Conservation (phyloP, 2,329 filamentous ascomycete species). For the Thelonectria rubi region DNA sequence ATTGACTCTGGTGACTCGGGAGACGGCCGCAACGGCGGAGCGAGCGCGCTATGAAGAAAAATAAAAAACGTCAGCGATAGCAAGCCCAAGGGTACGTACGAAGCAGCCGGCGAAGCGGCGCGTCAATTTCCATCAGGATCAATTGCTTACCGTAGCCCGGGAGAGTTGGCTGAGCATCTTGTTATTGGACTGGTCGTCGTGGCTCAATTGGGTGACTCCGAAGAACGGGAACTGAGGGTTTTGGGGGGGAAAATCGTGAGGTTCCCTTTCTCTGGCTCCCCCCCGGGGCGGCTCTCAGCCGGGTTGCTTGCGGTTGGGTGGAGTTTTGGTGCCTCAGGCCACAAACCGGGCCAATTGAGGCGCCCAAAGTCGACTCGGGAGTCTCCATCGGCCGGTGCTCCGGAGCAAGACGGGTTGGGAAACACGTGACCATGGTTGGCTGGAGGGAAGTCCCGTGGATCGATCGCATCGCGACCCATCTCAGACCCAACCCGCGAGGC, state of each 20-base stretch:
- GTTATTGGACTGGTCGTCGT: constrained; percentile 49
- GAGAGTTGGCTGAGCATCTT: constrained; percentile 67
- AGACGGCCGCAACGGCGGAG: constrained; percentile 59
- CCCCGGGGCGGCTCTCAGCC: constrained; percentile 37
- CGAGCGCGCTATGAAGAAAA: constrained; percentile 58
- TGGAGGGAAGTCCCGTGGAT: not conserved
- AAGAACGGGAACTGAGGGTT: constrained; percentile 50
- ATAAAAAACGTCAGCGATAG: constrained; percentile 16
- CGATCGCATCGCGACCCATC: not conserved
- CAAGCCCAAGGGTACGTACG: constrained; percentile 1
- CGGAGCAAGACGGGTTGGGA: constrained; percentile 27
- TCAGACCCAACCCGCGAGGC: not conserved
- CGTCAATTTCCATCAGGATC: constrained; percentile 10
- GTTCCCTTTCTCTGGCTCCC: constrained; percentile 31
- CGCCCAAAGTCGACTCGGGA: too few species aligned
- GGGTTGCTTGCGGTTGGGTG: constrained; percentile 27
- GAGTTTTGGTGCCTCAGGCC: constrained; percentile 43
- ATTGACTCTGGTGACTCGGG: constrained; percentile 53
- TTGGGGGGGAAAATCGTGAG: constrained; percentile 58
- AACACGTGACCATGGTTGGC: constrained; percentile 25
- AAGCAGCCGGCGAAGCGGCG: not conserved
- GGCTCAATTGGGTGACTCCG: constrained; percentile 57
- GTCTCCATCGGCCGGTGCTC: not conserved
- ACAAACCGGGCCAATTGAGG: not conserved
- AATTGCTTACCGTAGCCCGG: constrained; percentile 63